Evolutionary conservation across 306 rosid species (phyloP), one percentile per base, ranked within the genome.

Genomic region (Gleditsia sinensis): DNA sequence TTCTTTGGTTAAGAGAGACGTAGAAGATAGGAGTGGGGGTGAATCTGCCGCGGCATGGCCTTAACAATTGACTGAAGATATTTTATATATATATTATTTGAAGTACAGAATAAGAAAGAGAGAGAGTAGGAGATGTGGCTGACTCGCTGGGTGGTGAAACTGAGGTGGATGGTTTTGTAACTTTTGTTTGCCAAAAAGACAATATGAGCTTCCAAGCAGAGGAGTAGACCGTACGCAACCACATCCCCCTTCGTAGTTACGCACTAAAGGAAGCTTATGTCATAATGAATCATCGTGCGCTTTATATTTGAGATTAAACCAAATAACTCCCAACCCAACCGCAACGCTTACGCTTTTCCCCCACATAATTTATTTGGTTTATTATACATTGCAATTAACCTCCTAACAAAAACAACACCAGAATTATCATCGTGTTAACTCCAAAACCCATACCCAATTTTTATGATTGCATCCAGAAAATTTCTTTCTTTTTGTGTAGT

Each of bases 231-330:
- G 40, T 43, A 80, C 83, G 70, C 45, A 39, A 24, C 60, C n/a
- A 25, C 20, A 43, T 23, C 48, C 71, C 71, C 69, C 23, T 27
- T 11, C 17, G 48, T 42, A 42, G 9, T 42, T 42, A 66, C 68
- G 69, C 79, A 32, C 45, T 20, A 27, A 27, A 72, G 67, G 69
- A 49, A 49, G 24, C 23, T 5, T 66, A 19, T 79, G 78, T 81
- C 88, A 89, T 88, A 72, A 86, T 85, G 82, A 64, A 76, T 25
- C 82, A 78, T 66, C 83, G 83, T 89, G 91, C 72, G 20, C 57
- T 79, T 68, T 77, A 32, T 9, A 50, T 30, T 59, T 68, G 21
- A 72, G 43, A 59, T 81, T 74, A 59, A 70, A 43, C 77, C 39
- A n/a, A n/a, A n/a, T n/a, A n/a, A n/a, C n/a, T n/a, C n/a, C n/a